Conservation (phyloP, 257 asterid genomes). For the Henckelia pumila region DNA sequence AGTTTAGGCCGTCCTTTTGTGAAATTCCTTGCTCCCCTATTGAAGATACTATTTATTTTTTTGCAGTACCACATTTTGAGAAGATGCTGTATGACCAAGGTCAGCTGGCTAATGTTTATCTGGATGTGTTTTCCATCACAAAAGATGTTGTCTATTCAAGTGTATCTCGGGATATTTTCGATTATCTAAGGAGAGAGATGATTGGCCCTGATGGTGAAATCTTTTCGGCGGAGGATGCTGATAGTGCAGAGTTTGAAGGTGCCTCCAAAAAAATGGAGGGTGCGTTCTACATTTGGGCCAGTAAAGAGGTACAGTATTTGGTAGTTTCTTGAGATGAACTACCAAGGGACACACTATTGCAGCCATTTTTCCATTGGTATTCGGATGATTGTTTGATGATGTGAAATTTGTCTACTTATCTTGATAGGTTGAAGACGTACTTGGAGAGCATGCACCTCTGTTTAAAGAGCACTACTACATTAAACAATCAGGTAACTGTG, state of each 20-base stretch:
- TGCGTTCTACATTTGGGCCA: constrained; percentile 85
- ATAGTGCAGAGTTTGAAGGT: constrained; percentile 83
- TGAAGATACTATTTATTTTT: constrained; percentile 7
- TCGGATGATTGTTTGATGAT: not conserved
- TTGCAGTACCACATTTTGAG: constrained; percentile 97
- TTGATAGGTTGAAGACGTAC: constrained; percentile 56
- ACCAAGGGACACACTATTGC: too few relatives aligned
- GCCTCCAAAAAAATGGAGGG: constrained; percentile 79
- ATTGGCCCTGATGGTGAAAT: constrained; percentile 84
- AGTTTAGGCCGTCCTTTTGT: too few relatives aligned
- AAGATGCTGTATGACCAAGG: constrained; percentile 98
- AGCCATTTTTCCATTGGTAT: not conserved
- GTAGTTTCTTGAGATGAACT: not conserved
- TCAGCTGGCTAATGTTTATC: constrained; percentile 72
- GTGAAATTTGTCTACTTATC: not conserved
- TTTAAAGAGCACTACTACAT: constrained; percentile 80
- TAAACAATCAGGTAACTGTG: constrained; percentile 85
- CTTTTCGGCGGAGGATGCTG: constrained; percentile 97
- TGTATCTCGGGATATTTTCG: constrained; percentile 69
- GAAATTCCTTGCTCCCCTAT: too few relatives aligned
- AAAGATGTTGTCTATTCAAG: constrained; percentile 63
- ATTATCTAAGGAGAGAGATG: constrained; percentile 93
- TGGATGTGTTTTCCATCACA: constrained; percentile 72
- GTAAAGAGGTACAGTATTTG: constrained; percentile 57
- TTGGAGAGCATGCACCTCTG: constrained; percentile 69